These are phyloP conservation scores for Rhizomucor miehei DNA, from an alignment of 371 early-diverging fungal species.

Conservation along the genomic window DNA sequence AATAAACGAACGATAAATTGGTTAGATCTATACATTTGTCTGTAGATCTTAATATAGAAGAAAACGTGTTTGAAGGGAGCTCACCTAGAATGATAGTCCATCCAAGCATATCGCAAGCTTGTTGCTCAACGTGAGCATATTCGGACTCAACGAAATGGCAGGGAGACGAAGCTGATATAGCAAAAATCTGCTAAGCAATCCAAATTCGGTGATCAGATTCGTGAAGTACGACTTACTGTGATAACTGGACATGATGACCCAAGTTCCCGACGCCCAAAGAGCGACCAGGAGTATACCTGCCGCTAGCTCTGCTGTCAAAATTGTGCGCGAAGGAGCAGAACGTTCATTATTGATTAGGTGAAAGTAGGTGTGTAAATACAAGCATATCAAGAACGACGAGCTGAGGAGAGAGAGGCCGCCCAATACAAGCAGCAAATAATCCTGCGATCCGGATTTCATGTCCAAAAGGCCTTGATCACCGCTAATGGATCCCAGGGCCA, in stretches of 20 bases:
- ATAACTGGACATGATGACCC: conserved; percentile 14
- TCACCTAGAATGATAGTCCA: conserved; percentile 16
- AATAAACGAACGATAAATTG: too few species aligned
- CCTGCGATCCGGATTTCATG: conserved; percentile 21
- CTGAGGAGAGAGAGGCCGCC: conserved; percentile 21
- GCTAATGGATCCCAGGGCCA: conserved; percentile 8
- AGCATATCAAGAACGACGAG: conserved; percentile 20
- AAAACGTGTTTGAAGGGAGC: too few species aligned
- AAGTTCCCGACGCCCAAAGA: conserved; percentile 24
- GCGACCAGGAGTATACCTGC: conserved; percentile 19
- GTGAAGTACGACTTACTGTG: conserved; percentile 11
- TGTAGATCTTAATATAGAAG: too few species aligned
- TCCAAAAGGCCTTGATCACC: conserved; percentile 12
- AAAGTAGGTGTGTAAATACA: conserved; percentile 16
- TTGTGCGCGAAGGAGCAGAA: conserved; percentile 6
- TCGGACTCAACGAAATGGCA: conserved; percentile 8
- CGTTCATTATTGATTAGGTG: conserved; percentile 8
- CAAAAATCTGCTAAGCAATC: background rate
- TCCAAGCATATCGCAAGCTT: conserved; percentile 13
- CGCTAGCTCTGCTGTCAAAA: conserved; percentile 14
- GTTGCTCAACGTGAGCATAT: conserved; percentile 3
- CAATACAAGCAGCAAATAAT: conserved; percentile 20
- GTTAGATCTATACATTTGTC: background rate
- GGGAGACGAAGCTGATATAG: conserved; percentile 13
- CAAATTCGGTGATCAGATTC: background rate